Percentiles rank a stretch among this genome's conserved stretches.
Evolutionary conservation across 805 yeast genomes (phyloP).

Genomic region (Pichia membranifaciens): DNA sequence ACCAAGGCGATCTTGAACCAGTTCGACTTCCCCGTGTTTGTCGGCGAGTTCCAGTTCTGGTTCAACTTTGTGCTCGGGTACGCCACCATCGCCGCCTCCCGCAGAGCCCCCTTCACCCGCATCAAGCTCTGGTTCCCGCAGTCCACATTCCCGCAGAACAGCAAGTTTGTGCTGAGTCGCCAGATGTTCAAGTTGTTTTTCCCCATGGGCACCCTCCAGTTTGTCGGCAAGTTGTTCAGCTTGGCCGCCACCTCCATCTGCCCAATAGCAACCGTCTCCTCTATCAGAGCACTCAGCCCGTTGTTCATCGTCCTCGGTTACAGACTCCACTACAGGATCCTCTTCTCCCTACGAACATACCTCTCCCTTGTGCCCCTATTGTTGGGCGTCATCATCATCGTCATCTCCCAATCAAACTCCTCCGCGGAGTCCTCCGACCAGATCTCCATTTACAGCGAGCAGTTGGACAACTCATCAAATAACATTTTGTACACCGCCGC

Average conservation of each 20-base stretch:
- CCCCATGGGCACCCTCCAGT: constrained; percentile 64
- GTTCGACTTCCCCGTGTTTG: constrained; percentile 55
- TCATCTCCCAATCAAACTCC: constrained; percentile 27
- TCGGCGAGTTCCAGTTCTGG: constrained; percentile 60
- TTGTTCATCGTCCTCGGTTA: constrained; percentile 53
- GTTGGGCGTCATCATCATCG: constrained; percentile 47
- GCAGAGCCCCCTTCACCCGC: constrained; percentile 5
- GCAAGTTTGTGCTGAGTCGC: constrained; percentile 25
- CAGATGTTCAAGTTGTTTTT: constrained; percentile 44
- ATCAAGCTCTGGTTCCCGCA: constrained; percentile 38
- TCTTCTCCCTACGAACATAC: constrained; percentile 45
- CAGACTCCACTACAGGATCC: constrained; percentile 43
- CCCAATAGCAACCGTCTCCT: constrained; percentile 64
- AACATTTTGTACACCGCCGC: neutral
- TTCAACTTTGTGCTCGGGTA: constrained; percentile 37
- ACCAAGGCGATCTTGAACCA: constrained; percentile 50
- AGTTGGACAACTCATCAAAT: neutral
- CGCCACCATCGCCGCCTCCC: constrained; percentile 9
- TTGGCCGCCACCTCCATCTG: constrained; percentile 60
- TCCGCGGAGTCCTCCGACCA: neutral
- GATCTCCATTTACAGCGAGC: constrained; percentile 8
- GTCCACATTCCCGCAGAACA: constrained; percentile 45
- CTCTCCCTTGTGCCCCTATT: constrained; percentile 47
- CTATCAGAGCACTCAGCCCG: constrained; percentile 65
- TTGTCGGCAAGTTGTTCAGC: constrained; percentile 56